Base-by-base conservation (phyloP, 306 rosid species). In the Vigna hirtella region DNA sequence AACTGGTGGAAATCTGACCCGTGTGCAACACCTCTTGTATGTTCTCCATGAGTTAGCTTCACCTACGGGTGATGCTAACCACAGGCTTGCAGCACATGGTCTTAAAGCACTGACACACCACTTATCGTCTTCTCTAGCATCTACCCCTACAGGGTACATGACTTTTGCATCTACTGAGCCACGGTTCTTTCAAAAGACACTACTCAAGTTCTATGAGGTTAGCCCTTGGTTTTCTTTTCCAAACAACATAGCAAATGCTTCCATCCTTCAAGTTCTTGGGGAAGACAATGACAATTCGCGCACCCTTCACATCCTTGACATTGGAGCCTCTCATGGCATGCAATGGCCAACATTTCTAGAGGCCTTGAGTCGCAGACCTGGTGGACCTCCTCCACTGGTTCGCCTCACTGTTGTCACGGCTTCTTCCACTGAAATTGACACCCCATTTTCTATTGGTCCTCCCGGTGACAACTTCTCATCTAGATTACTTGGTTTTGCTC, bases 141-240 rank as follows among this genome's bases (percentile, higher is more conserved):
- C 81, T 74, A 62, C 78, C 73, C 47, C 87, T 5, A 69, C 76
- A 28, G 83, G 85, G 17, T 66, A 79, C 49, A 26, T 76, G 40
- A 88, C 90, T 22, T 94, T 88, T 63, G 84, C 97, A 66, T 83
- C 95, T 12, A 82, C 93, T 0, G 92, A 92, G 15, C 87, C 97
- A 12, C 58, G 90, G 0, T 87, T 92, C 77, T 94, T 92, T 47
- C 93, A 90, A 13, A 82, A 81, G 69, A 78, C 95, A n/a, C 74
- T 94, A 20, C 85, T 94, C 40, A 94, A 87, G 84, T 92, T 94
- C 85, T 83, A 87, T 20, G 97, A 94, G 93, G 92, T 88, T 45
- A 92, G 98, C 67, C 97, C 98, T 0, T 94, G 98, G 98, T 94
- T 94, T 57, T 87, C 96, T 52, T 90, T 90, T 55, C 98, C 97